These are phyloP conservation scores for Pseudotsuga menziesii DNA, from an alignment of 75 land plant species.

Conservation along the genomic window DNA sequence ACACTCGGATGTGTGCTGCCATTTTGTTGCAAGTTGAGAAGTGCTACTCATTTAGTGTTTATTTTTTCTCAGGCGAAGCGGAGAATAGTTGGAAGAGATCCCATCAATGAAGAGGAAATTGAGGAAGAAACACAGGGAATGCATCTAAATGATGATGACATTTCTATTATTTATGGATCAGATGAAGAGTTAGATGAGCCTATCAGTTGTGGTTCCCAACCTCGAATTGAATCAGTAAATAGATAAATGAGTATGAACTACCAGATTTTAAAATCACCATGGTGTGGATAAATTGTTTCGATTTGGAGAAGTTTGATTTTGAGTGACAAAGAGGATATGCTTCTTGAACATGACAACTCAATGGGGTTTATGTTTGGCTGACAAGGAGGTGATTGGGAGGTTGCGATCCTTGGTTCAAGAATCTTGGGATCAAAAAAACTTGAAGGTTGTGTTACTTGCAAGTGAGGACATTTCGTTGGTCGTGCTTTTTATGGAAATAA, in stretches of 20 bases:
- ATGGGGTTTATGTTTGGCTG: conserved; percentile 18
- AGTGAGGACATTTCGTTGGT: conserved; percentile 97
- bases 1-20: background rate
- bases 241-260: conserved; percentile 12
- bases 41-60: background rate
- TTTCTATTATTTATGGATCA: conserved; percentile 97
- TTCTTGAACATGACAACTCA: conserved; percentile 22
- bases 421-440: conserved; percentile 33
- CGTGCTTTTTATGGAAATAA: conserved; percentile 76
- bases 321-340: conserved; percentile 54
- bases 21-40: background rate
- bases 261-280: conserved; percentile 39
- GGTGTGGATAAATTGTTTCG: conserved; percentile 47
- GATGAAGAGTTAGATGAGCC: conserved; percentile 65
- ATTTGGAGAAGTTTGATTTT: conserved; percentile 64
- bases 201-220: background rate
- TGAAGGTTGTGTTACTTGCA: conserved; percentile 76
- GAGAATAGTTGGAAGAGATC: conserved; percentile 60
- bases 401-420: conserved; percentile 43
- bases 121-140: conserved; percentile 49
- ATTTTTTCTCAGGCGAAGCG: conserved; percentile 63
- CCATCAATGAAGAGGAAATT: conserved; percentile 80
- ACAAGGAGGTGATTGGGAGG: conserved; percentile 49
- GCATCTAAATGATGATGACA: conserved; percentile 47
- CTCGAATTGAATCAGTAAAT: background rate